Percentiles rank a stretch among this genome's conserved stretches.
Evolutionary conservation across 495 filamentous ascomycete genomes (phyloP).

Genomic region (Rostrohypoxylon terebratum): DNA sequence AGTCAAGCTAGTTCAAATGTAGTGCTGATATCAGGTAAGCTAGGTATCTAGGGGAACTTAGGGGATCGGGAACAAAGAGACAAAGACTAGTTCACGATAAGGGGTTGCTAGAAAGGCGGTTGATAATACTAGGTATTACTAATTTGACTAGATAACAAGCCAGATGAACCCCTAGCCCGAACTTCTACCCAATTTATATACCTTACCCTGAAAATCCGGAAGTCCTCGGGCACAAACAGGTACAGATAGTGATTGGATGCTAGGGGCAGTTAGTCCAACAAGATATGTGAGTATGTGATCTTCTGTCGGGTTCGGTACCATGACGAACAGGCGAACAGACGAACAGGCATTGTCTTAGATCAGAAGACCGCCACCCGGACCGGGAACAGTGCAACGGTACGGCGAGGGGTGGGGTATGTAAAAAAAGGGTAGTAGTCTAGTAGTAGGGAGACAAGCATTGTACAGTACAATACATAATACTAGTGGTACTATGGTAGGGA

Average conservation of each 20-base stretch:
- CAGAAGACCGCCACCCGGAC: conserved; percentile 43
- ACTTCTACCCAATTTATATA: conserved; percentile 40
- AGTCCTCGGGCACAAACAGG: conserved; percentile 35
- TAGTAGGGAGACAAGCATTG: conserved; percentile 4
- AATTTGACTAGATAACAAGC: conserved; percentile 22
- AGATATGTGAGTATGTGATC: conserved; percentile 38
- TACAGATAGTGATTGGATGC: conserved; percentile 34
- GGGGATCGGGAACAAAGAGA: not conserved
- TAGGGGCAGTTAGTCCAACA: conserved; percentile 3
- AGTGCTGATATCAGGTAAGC: not conserved
- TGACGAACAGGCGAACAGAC: conserved; percentile 22
- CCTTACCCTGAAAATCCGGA: conserved; percentile 27
- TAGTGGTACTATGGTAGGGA: too few species aligned
- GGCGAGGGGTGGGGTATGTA: conserved; percentile 36
- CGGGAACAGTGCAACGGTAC: conserved; percentile 43
- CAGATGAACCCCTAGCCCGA: conserved; percentile 17
- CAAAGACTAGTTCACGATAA: conserved; percentile 22
- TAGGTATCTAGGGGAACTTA: not conserved
- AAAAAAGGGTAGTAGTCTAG: not conserved
- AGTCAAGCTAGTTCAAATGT: not conserved
- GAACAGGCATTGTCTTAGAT: conserved; percentile 40
- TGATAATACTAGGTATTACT: conserved; percentile 27
- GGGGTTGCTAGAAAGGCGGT: not conserved
- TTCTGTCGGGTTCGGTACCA: conserved; percentile 37
- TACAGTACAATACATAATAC: not conserved